These are phyloP conservation scores for Draba incana DNA, from an alignment of 345 rosid species.

Conservation along the genomic window DNA sequence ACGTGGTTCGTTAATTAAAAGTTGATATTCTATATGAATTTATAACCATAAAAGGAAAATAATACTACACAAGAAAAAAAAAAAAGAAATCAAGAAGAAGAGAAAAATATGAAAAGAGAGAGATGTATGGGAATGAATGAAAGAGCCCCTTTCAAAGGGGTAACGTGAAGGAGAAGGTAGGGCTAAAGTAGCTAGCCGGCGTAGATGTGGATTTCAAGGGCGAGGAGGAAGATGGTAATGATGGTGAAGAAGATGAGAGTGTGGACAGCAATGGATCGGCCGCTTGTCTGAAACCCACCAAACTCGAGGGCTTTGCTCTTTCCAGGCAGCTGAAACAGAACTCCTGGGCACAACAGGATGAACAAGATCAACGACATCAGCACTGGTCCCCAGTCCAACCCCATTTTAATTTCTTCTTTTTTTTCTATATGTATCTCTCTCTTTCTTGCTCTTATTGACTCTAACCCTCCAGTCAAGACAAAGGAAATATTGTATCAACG, in stretches of 20 bases:
- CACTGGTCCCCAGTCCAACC: constrained; percentile 67
- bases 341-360: constrained; percentile 61
- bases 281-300: constrained; percentile 51
- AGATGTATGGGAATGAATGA: too few relatives aligned
- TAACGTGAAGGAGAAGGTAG: background rate
- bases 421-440: background rate
- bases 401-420: constrained; percentile 31
- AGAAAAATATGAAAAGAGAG: too few relatives aligned
- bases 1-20: background rate
- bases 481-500: background rate
- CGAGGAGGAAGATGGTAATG: constrained; percentile 50
- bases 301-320: constrained; percentile 52
- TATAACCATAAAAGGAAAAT: background rate
- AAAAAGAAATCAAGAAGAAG: background rate
- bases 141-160: too few relatives aligned
- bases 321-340: constrained; percentile 63
- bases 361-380: constrained; percentile 58
- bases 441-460: background rate
- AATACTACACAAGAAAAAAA: background rate
- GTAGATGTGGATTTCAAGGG: constrained; percentile 53
- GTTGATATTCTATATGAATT: background rate
- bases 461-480: too few relatives aligned
- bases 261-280: constrained; percentile 51
- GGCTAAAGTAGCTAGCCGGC: constrained; percentile 29
- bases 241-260: constrained; percentile 47